Percentiles rank a stretch among this genome's conserved stretches.
These are phyloP conservation scores for Cyclotella distinguenda DNA, from an alignment of 108 stramenopile genomes.

Conservation along the genomic window DNA sequence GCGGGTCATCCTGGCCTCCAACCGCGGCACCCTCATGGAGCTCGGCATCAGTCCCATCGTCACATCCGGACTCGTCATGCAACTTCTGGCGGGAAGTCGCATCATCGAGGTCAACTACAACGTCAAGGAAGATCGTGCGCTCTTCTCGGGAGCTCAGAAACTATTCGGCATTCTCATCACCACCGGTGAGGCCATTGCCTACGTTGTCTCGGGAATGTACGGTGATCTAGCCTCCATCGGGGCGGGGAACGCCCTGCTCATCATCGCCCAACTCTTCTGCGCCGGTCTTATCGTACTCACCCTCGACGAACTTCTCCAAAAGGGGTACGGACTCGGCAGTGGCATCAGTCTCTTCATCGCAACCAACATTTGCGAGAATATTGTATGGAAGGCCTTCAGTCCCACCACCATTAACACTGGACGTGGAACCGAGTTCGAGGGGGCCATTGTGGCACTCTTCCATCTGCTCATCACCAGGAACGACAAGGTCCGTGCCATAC, in stretches of 20 bases:
- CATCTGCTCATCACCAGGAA: slow-evolving; percentile 94
- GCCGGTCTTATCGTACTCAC: slow-evolving; percentile 98
- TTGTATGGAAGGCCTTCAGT: slow-evolving; percentile 98
- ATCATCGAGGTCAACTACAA: slow-evolving; percentile 99
- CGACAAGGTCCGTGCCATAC: slow-evolving; percentile 94
- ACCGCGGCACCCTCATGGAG: slow-evolving; percentile 99
- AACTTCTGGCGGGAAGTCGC: slow-evolving; percentile 92
- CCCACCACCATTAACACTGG: slow-evolving; percentile 99
- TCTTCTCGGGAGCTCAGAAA: slow-evolving; percentile 98
- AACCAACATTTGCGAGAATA: slow-evolving; percentile 99
- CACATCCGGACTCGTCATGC: slow-evolving; percentile 94
- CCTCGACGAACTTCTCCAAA: slow-evolving; percentile 98
- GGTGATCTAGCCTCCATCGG: slow-evolving; percentile 95
- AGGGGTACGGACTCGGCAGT: slow-evolving; percentile 98
- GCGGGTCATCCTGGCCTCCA: slow-evolving; percentile 99
- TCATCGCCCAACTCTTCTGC: slow-evolving; percentile 97
- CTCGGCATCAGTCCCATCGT: slow-evolving; percentile 98
- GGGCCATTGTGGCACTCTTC: slow-evolving; percentile 97
- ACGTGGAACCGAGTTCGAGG: slow-evolving; percentile 98
- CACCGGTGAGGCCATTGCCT: slow-evolving; percentile 98
- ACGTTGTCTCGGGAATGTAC: slow-evolving; percentile 98
- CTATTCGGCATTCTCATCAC: slow-evolving; percentile 99
- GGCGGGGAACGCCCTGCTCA: slow-evolving; percentile 96
- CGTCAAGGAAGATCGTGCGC: slow-evolving; percentile 97
- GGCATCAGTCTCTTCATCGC: slow-evolving; percentile 99